phyloP scores from a whole-genome alignment of 192 early-diverging fungal species.

The Allomyces macrogynus region DNA sequence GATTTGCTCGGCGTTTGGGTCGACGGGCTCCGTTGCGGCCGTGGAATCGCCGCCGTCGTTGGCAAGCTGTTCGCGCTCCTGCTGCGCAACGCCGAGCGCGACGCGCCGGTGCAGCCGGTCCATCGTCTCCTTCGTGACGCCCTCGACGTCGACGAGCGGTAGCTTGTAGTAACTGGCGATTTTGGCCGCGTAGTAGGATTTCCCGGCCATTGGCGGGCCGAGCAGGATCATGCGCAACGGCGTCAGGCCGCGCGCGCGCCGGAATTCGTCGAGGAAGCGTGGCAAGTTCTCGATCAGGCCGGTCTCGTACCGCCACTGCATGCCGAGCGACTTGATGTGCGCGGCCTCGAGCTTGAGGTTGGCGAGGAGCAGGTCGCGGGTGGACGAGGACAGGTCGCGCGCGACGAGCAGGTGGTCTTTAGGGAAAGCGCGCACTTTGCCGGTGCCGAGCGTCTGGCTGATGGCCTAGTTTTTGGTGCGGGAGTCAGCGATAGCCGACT shows the following conservation, averaged over 20 bases:
- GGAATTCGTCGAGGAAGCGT: constrained; percentile 31
- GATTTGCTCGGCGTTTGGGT: not conserved
- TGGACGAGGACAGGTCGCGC: constrained; percentile 21
- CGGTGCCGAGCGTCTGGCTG: constrained; percentile 23
- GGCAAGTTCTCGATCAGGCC: constrained; percentile 33
- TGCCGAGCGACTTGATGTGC: constrained; percentile 29
- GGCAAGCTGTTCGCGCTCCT: constrained; percentile 9
- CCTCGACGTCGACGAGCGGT: constrained; percentile 24
- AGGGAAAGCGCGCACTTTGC: constrained; percentile 24
- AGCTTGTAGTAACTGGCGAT: constrained; percentile 30
- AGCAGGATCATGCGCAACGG: constrained; percentile 29
- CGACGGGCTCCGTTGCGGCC: too few relatives aligned
- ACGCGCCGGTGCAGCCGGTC: constrained; percentile 13
- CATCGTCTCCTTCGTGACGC: constrained; percentile 24
- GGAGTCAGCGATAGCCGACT: not conserved
- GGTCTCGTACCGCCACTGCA: constrained; percentile 41
- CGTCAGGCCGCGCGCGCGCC: constrained; percentile 30
- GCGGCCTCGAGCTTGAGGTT: constrained; percentile 37
- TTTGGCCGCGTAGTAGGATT: constrained; percentile 20
- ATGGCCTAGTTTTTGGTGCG: constrained; percentile 16
- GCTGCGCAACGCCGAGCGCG: constrained; percentile 9
- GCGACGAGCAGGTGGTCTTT: constrained; percentile 33
- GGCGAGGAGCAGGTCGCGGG: constrained; percentile 31
- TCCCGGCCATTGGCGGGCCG: constrained; percentile 35
- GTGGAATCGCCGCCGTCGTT: constrained; percentile 15